Evolutionary conservation across 768 basidiomycete genomes (phyloP).

Genomic region (Auriscalpium microsporum): DNA sequence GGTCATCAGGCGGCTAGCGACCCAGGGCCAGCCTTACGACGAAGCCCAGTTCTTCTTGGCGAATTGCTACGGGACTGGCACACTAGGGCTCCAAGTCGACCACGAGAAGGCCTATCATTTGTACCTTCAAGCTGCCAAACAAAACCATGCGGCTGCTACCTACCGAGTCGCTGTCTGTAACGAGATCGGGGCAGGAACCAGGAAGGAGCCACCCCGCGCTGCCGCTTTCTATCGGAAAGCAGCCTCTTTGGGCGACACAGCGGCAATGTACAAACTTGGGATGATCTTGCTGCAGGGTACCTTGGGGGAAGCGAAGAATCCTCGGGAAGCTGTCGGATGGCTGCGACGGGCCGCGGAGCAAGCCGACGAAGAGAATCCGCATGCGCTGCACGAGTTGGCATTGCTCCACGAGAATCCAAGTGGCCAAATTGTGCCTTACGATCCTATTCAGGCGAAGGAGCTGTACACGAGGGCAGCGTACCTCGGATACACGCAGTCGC

Average conservation of each 20-base stretch:
- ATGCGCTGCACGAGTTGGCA: constrained; percentile 94
- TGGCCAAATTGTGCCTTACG: constrained; percentile 62
- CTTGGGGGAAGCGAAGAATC: constrained; percentile 76
- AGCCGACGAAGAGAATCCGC: constrained; percentile 97
- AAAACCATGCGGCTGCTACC: constrained; percentile 90
- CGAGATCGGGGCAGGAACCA: constrained; percentile 95
- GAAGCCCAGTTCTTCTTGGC: constrained; percentile 99
- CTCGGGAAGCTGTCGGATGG: constrained; percentile 91
- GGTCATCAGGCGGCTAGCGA: constrained; percentile 85
- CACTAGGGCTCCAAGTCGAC: constrained; percentile 91
- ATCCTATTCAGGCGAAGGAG: constrained; percentile 74
- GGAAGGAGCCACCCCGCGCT: constrained; percentile 79
- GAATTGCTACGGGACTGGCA: constrained; percentile 93
- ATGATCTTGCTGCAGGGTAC: constrained; percentile 87
- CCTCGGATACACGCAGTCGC: constrained; percentile 86
- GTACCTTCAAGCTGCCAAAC: constrained; percentile 94
- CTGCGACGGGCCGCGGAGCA: constrained; percentile 91
- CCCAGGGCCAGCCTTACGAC: constrained; percentile 83
- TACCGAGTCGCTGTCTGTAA: constrained; percentile 99
- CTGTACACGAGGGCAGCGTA: constrained; percentile 88
- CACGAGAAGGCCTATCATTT: constrained; percentile 97
- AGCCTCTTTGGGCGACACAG: constrained; percentile 90
- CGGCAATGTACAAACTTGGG: constrained; percentile 99
- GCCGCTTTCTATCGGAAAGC: constrained; percentile 96
- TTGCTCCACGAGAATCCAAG: constrained; percentile 69